phyloP scores from a whole-genome alignment of 108 stramenopile species.

The Poteriospumella lacustris region DNA sequence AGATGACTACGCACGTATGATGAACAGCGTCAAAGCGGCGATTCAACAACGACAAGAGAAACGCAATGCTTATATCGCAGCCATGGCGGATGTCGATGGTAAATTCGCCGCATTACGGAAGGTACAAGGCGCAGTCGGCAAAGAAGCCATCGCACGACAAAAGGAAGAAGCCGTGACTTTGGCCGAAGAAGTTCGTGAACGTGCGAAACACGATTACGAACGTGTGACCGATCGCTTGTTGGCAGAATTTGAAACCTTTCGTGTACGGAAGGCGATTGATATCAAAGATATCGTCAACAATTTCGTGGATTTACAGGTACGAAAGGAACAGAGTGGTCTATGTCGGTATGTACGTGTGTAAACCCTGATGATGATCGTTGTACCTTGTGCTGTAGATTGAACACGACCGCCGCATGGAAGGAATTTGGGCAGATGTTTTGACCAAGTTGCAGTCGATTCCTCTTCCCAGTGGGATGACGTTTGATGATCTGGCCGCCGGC shows the following conservation, averaged over 20 bases:
- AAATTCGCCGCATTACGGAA: not conserved
- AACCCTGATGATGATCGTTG: no score
- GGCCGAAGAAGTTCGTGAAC: conserved; percentile 63
- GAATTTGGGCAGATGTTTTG: no score
- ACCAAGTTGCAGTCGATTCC: no score
- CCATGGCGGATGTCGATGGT: conserved; percentile 65
- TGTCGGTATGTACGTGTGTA: no score
- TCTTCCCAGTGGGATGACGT: no score
- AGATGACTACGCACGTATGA: conserved; percentile 83
- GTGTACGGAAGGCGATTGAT: not conserved
- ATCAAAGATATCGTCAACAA: not conserved
- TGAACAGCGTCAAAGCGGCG: conserved; percentile 85
- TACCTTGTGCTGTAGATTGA: no score
- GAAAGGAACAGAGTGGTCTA: not conserved
- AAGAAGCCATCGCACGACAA: conserved; percentile 60
- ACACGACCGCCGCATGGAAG: no score
- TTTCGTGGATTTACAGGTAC: not conserved
- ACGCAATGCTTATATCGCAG: conserved; percentile 68
- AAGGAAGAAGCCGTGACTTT: conserved; percentile 50
- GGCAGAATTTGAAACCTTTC: not conserved
- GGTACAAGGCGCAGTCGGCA: conserved; percentile 44
- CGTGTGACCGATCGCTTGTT: conserved; percentile 13
- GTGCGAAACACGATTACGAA: not conserved
- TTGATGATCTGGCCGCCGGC: no score
- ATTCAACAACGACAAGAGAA: conserved; percentile 79